These are phyloP conservation scores for Pelargonium myrrhifolium DNA, from an alignment of 441 rosid genomes.

Conservation along the genomic window DNA sequence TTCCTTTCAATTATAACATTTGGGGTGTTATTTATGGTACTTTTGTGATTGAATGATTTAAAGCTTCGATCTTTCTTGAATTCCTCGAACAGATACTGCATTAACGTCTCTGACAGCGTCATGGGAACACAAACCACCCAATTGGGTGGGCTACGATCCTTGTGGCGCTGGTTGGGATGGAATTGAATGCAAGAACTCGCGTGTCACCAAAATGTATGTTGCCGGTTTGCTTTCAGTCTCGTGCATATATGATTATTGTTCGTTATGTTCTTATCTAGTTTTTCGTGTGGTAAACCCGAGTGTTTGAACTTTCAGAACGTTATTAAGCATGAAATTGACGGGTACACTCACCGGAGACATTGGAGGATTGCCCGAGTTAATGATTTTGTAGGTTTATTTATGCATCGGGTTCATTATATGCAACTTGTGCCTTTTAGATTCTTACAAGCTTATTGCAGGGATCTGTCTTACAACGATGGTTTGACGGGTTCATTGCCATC, in stretches of 20 bases:
- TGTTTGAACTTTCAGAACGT: slow-evolving; percentile 36
- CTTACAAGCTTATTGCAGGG: slow-evolving; percentile 36
- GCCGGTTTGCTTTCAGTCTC: neutral
- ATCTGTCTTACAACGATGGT: slow-evolving; percentile 56
- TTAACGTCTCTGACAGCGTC: slow-evolving; percentile 31
- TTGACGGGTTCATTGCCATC: slow-evolving; percentile 58
- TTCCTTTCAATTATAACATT: neutral
- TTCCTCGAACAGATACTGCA: slow-evolving; percentile 28
- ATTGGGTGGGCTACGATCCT: slow-evolving; percentile 69
- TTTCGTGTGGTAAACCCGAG: neutral
- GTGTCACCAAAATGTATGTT: slow-evolving; percentile 57
- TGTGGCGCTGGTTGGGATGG: slow-evolving; percentile 74
- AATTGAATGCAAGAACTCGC: slow-evolving; percentile 40
- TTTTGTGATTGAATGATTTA: neutral
- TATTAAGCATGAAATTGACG: slow-evolving; percentile 41
- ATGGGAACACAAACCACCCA: slow-evolving; percentile 47
- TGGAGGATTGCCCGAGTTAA: slow-evolving; percentile 43
- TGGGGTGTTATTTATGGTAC: too few species aligned
- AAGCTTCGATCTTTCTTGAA: neutral
- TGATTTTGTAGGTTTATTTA: slow-evolving; percentile 43
- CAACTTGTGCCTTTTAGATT: too few species aligned
- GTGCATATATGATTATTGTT: neutral
- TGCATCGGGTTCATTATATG: neutral
- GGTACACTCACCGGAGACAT: slow-evolving; percentile 57
- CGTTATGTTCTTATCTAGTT: neutral